Percentiles rank a stretch among this genome's conserved stretches.
Evolutionary conservation across 495 filamentous ascomycete genomes (phyloP).

Genomic region (Viridothelium virens): DNA sequence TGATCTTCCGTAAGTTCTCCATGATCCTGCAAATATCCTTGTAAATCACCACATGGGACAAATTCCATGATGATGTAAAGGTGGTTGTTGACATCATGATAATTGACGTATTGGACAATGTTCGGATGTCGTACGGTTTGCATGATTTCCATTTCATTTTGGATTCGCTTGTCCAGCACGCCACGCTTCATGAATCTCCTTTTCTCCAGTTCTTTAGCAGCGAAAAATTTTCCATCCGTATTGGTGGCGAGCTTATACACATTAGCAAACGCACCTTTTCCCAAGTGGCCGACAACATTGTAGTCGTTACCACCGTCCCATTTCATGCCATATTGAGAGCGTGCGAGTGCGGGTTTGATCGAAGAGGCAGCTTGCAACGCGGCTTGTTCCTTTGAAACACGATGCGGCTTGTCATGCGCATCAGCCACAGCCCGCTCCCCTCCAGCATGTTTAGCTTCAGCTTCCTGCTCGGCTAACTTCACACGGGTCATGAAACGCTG

Average conservation of each 20-base stretch:
- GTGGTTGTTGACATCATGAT: constrained; percentile 65
- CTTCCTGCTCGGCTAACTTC: constrained; percentile 17
- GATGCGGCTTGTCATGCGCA: neutral
- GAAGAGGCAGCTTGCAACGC: constrained; percentile 18
- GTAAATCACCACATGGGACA: constrained; percentile 78
- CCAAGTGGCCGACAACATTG: constrained; percentile 70
- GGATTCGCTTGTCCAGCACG: constrained; percentile 71
- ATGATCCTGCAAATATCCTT: constrained; percentile 53
- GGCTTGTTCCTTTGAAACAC: neutral
- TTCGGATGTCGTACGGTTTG: constrained; percentile 72
- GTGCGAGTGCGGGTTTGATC: constrained; percentile 34
- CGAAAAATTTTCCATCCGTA: constrained; percentile 69
- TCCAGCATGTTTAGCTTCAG: constrained; percentile 10
- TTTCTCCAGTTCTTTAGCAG: constrained; percentile 89
- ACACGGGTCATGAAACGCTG: constrained; percentile 40
- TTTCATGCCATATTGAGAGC: constrained; percentile 47
- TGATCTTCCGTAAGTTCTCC: constrained; percentile 58
- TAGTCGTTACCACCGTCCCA: constrained; percentile 81
- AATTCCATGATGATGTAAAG: constrained; percentile 97
- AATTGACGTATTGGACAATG: constrained; percentile 82
- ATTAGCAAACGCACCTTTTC: constrained; percentile 87
- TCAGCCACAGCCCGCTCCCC: neutral
- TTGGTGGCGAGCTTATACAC: constrained; percentile 80
- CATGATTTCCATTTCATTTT: constrained; percentile 96
- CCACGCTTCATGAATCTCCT: constrained; percentile 82